Percentiles rank a stretch among this genome's conserved stretches.
Conservation (phyloP, 2,329 filamentous ascomycete species). For the Colletotrichum zoysiae region DNA sequence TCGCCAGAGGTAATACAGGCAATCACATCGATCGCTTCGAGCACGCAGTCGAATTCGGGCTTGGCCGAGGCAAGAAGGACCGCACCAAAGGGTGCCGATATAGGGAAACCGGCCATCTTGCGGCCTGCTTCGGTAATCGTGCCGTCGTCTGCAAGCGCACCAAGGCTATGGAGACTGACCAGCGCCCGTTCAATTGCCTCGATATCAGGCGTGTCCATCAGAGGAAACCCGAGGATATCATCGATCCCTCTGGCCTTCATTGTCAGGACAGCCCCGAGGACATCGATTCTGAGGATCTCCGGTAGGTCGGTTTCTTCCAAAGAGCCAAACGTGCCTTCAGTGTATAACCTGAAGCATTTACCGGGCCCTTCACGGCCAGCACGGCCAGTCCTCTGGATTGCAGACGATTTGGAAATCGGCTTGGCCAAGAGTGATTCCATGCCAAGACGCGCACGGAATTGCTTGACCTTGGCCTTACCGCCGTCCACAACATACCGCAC, state of each 20-base stretch:
- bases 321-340: slow-evolving; percentile 77
- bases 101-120: slow-evolving; percentile 84
- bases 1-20: slow-evolving; percentile 73
- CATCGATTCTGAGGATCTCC: slow-evolving; percentile 91
- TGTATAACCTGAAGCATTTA: slow-evolving; percentile 91
- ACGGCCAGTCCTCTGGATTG: slow-evolving; percentile 90
- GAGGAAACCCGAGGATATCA: slow-evolving; percentile 84
- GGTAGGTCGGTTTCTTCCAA: slow-evolving; percentile 82
- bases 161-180: slow-evolving; percentile 82
- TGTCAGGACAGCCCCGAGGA: slow-evolving; percentile 86
- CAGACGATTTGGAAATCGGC: slow-evolving; percentile 92
- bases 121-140: slow-evolving; percentile 79
- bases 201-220: slow-evolving; percentile 83
- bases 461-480: slow-evolving; percentile 94
- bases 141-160: slow-evolving; percentile 79
- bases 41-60: slow-evolving; percentile 77
- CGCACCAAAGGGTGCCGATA: slow-evolving; percentile 83
- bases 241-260: slow-evolving; percentile 93
- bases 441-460: slow-evolving; percentile 85
- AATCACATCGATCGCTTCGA: slow-evolving; percentile 88
- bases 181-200: slow-evolving; percentile 87
- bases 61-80: slow-evolving; percentile 85
- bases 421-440: slow-evolving; percentile 93
- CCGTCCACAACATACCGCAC: slow-evolving; percentile 93
- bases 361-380: slow-evolving; percentile 93